phyloP scores from a whole-genome alignment of 2,329 filamentous ascomycete species.

The Pochonia chlamydosporia region DNA sequence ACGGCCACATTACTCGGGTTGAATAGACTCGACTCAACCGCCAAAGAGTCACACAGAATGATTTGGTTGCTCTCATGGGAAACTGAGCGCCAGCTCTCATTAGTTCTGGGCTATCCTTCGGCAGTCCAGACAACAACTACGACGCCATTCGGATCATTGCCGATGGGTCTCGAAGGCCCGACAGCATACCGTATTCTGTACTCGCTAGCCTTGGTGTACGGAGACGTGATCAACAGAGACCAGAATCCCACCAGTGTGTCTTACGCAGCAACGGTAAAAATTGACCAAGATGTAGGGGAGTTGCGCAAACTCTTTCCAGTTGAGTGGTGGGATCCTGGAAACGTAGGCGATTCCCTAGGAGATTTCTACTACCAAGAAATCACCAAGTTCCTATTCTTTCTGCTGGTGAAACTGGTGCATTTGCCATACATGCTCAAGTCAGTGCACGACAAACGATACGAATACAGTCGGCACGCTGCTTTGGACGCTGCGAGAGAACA shows the following conservation, averaged over 20 bases:
- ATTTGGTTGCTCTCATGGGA: constrained; percentile 34
- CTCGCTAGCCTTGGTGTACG: constrained; percentile 2
- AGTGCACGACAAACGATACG: constrained; percentile 26
- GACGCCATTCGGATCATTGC: neutral
- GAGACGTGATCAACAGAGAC: constrained; percentile 7
- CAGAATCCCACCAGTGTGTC: constrained; percentile 8
- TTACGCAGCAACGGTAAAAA: constrained; percentile 29
- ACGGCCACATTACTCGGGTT: constrained; percentile 46
- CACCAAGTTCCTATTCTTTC: constrained; percentile 33
- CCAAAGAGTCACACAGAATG: constrained; percentile 23
- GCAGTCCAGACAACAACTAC: constrained; percentile 10
- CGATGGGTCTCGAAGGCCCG: neutral
- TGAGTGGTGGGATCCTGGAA: constrained; percentile 6
- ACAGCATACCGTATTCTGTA: neutral
- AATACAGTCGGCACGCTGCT: constrained; percentile 30
- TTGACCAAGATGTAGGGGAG: constrained; percentile 34
- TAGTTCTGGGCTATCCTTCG: constrained; percentile 48
- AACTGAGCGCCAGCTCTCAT: constrained; percentile 43
- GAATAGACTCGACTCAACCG: constrained; percentile 25
- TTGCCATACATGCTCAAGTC: constrained; percentile 39
- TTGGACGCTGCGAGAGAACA: constrained; percentile 35
- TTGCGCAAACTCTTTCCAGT: constrained; percentile 10
- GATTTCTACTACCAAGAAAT: constrained; percentile 19
- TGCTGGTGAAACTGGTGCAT: constrained; percentile 33
- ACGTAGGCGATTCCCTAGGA: constrained; percentile 1